Conservation (phyloP, 768 basidiomycete species). For the Panaeolus papilionaceus region DNA sequence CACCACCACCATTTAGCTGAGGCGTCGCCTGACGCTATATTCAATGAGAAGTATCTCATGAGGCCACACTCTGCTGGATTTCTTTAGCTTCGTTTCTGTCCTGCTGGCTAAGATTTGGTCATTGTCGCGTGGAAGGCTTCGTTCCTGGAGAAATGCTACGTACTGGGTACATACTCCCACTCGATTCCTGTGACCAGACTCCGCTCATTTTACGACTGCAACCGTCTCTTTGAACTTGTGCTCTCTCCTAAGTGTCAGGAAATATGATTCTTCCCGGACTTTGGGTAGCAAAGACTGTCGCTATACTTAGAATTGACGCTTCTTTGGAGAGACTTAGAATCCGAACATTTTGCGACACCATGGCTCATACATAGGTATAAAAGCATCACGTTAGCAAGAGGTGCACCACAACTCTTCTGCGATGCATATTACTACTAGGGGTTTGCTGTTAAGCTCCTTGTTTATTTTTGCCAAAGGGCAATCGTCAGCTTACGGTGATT, state of each 20-base stretch:
- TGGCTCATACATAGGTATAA: background rate
- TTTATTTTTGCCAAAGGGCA: background rate
- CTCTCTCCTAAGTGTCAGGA: slow-evolving; percentile 3
- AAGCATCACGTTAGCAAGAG: background rate
- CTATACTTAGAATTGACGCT: background rate
- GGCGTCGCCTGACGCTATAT: too few species aligned
- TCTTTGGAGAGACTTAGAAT: background rate
- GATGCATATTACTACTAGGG: slow-evolving; percentile 6
- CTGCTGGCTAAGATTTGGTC: background rate
- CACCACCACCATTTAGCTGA: background rate
- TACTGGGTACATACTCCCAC: background rate
- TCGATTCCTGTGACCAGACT: slow-evolving; percentile 8
- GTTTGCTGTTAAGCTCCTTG: background rate
- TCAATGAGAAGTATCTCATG: background rate
- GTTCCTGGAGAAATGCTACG: background rate
- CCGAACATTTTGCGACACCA: slow-evolving; percentile 2
- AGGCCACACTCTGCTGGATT: background rate
- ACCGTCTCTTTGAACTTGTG: background rate
- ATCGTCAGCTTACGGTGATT: background rate
- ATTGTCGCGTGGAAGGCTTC: background rate
- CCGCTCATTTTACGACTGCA: background rate
- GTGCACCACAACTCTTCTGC: background rate
- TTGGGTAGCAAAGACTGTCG: background rate
- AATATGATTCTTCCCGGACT: background rate
- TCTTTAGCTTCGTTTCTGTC: background rate